These are phyloP conservation scores for Byssochlamys sp. DNA, from an alignment of 2,329 filamentous ascomycete genomes.

Conservation along the genomic window DNA sequence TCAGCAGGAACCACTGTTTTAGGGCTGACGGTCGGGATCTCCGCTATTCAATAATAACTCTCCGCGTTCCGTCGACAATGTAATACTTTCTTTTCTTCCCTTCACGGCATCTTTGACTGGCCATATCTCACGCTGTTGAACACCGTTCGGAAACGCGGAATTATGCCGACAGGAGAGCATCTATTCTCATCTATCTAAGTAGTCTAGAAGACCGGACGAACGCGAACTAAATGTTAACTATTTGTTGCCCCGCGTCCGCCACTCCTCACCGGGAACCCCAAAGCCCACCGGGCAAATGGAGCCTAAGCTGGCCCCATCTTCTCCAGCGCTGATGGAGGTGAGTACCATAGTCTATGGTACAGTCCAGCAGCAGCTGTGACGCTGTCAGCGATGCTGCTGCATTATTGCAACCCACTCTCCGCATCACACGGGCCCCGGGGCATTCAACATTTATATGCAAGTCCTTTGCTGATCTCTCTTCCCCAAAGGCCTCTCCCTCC, in stretches of 20 bases:
- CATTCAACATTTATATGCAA: not conserved
- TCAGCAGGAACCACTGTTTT: not conserved
- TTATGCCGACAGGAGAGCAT: not conserved
- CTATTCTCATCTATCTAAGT: not conserved
- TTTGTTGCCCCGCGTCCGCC: not conserved
- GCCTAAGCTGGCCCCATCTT: constrained; percentile 1
- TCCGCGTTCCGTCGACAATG: not conserved
- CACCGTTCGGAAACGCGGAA: not conserved
- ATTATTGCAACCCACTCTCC: not conserved
- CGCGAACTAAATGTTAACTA: not conserved
- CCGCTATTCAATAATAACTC: not conserved
- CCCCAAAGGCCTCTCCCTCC: not conserved
- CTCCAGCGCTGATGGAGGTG: not conserved
- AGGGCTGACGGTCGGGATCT: not conserved
- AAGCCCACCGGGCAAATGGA: constrained; percentile 7
- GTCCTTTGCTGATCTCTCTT: not conserved
- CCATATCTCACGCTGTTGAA: not conserved
- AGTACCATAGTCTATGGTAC: too few species aligned
- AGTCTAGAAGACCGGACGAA: not conserved
- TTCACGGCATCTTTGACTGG: not conserved
- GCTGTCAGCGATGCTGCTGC: not conserved
- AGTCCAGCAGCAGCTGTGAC: not conserved
- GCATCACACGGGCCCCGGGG: not conserved
- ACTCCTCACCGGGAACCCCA: constrained; percentile 1
- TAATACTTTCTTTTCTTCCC: not conserved